These are phyloP conservation scores for Aspergillus candidus DNA, from an alignment of 2,329 filamentous ascomycete genomes.

Conservation along the genomic window DNA sequence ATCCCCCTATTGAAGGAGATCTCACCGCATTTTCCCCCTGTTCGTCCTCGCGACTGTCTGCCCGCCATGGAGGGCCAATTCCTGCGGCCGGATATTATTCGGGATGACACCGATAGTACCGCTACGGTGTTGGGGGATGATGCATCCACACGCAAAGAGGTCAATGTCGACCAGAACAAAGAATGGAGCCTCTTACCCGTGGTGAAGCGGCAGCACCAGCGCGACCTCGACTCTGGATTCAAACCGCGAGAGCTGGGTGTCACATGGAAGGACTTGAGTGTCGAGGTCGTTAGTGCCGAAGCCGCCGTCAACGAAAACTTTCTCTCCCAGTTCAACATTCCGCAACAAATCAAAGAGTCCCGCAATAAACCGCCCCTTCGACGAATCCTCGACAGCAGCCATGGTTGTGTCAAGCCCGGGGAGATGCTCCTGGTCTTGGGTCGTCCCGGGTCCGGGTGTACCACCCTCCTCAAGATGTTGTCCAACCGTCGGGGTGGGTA, in stretches of 20 bases:
- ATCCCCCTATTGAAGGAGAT: no score
- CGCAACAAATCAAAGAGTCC: slow-evolving; percentile 48
- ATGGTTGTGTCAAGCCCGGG: slow-evolving; percentile 65
- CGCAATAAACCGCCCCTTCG: slow-evolving; percentile 53
- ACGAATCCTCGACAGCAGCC: slow-evolving; percentile 59
- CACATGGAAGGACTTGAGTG: slow-evolving; percentile 59
- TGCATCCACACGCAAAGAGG: slow-evolving; percentile 5
- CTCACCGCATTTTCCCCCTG: no score
- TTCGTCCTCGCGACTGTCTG: no score
- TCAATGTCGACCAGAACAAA: slow-evolving; percentile 20
- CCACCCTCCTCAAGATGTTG: slow-evolving; percentile 63
- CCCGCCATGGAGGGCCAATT: no score
- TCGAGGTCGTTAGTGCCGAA: slow-evolving; percentile 56
- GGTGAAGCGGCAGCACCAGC: slow-evolving; percentile 40
- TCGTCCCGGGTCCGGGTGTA: slow-evolving; percentile 63
- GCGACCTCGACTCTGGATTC: slow-evolving; percentile 43
- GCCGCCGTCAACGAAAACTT: slow-evolving; percentile 62
- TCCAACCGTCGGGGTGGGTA: slow-evolving; percentile 59
- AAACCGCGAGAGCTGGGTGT: slow-evolving; percentile 53
- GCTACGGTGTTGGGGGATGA: slow-evolving; percentile 24
- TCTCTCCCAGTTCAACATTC: slow-evolving; percentile 53
- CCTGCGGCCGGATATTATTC: slow-evolving; percentile 6
- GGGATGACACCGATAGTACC: slow-evolving; percentile 24
- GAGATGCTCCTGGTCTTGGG: slow-evolving; percentile 68
- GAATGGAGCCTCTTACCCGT: slow-evolving; percentile 48